Conservation (phyloP, 2,329 filamentous ascomycete genomes). For the Akanthomyces muscarius region DNA sequence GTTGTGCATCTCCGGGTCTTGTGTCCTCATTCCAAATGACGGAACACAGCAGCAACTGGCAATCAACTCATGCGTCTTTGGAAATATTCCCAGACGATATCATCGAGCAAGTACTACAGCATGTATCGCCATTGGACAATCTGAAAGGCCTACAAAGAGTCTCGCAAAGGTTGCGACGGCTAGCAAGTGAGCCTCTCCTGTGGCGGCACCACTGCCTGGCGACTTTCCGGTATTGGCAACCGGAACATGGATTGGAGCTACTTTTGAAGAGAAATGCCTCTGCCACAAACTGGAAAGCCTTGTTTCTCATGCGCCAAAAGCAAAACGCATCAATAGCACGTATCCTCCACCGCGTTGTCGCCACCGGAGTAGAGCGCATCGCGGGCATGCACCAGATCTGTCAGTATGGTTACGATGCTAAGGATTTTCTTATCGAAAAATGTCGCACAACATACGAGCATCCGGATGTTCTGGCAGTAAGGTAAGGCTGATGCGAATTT, state of each 20-base stretch:
- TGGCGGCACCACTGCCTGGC: slow-evolving; percentile 73
- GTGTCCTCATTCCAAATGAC: not conserved
- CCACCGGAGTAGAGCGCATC: slow-evolving; percentile 66
- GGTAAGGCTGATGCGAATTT: slow-evolving; percentile 34
- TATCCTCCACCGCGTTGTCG: slow-evolving; percentile 65
- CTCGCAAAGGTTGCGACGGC: slow-evolving; percentile 58
- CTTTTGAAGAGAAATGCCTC: slow-evolving; percentile 52
- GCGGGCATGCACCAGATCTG: slow-evolving; percentile 68
- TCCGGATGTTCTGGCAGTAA: slow-evolving; percentile 73
- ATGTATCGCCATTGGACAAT: slow-evolving; percentile 53
- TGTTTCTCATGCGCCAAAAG: slow-evolving; percentile 56
- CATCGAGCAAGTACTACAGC: slow-evolving; percentile 70
- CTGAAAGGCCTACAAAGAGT: slow-evolving; percentile 47
- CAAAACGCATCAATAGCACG: slow-evolving; percentile 49
- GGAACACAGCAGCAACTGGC: not conserved
- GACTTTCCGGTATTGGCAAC: slow-evolving; percentile 72
- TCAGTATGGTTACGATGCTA: slow-evolving; percentile 76
- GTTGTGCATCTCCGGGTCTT: not conserved
- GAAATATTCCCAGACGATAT: slow-evolving; percentile 74
- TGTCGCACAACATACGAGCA: slow-evolving; percentile 53
- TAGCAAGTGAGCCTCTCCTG: slow-evolving; percentile 68
- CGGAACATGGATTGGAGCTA: slow-evolving; percentile 54
- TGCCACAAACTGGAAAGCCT: slow-evolving; percentile 67
- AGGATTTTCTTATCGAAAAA: slow-evolving; percentile 74
- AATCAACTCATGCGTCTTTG: slow-evolving; percentile 31